A percentile compares a stretch with the other conserved stretches of the same genome.
Conservation (phyloP, 805 yeast genomes). For the Candida nitratophila region DNA sequence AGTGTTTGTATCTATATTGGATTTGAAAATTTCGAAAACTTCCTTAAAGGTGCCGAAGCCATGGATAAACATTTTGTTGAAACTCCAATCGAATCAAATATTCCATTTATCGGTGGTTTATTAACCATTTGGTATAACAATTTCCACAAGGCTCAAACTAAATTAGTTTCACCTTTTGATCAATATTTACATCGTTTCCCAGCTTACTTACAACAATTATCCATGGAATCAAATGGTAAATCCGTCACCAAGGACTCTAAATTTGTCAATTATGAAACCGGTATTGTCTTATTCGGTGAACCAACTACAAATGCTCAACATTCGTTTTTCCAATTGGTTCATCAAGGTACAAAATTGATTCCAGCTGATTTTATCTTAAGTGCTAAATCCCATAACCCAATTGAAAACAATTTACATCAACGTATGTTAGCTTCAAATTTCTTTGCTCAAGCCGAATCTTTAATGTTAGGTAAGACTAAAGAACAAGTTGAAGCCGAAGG, state of each 20-base stretch:
- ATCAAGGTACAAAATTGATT: slow-evolving; percentile 96
- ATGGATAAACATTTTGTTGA: slow-evolving; percentile 84
- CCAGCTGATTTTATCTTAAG: slow-evolving; percentile 97
- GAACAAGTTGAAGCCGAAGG: slow-evolving; percentile 84
- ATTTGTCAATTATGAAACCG: slow-evolving; percentile 92
- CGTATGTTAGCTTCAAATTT: slow-evolving; percentile 98
- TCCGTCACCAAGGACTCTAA: slow-evolving; percentile 89
- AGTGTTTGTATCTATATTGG: slow-evolving; percentile 95
- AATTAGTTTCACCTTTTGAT: slow-evolving; percentile 96
- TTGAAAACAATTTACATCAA: slow-evolving; percentile 90
- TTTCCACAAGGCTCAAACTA: slow-evolving; percentile 97
- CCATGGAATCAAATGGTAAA: slow-evolving; percentile 99
- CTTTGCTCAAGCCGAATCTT: slow-evolving; percentile 97
- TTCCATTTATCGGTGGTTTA: slow-evolving; percentile 90
- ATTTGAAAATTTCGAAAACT: slow-evolving; percentile 83
- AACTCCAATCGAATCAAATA: slow-evolving; percentile 84
- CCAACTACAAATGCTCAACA: slow-evolving; percentile 99
- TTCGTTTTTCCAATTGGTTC: slow-evolving; percentile 98
- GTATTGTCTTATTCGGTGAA: slow-evolving; percentile 94
- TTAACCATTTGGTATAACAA: slow-evolving; percentile 97
- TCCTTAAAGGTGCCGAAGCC: slow-evolving; percentile 97
- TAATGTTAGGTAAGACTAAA: slow-evolving; percentile 91
- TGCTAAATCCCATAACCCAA: slow-evolving; percentile 97
- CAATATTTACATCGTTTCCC: slow-evolving; percentile 99
- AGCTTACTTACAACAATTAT: slow-evolving; percentile 96